These are phyloP conservation scores for Camellia granthamiana DNA, from an alignment of 148 eudicot species.

Conservation along the genomic window DNA sequence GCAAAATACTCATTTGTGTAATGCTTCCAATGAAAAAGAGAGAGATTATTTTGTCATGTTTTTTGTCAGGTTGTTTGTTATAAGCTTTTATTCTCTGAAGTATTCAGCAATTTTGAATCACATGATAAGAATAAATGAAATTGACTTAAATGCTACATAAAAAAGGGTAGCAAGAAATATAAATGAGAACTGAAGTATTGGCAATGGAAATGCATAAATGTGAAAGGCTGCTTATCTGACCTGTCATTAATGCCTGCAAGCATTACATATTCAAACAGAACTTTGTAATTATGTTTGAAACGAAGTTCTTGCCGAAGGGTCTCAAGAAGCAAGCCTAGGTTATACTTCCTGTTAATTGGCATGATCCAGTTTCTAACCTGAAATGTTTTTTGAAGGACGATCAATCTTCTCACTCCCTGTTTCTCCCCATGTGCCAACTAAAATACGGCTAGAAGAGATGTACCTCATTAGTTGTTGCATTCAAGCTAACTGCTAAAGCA, in stretches of 20 bases:
- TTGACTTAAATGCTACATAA: background rate
- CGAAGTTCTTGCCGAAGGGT: slow-evolving; percentile 75
- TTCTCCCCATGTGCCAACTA: background rate
- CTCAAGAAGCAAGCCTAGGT: slow-evolving; percentile 68
- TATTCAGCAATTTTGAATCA: background rate
- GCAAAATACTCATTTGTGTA: background rate
- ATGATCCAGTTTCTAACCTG: slow-evolving; percentile 97
- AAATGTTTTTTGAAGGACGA: slow-evolving; percentile 1
- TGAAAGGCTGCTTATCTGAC: slow-evolving; percentile 34
- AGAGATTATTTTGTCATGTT: background rate
- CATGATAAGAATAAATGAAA: background rate
- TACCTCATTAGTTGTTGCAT: slow-evolving; percentile 95
- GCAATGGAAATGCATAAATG: background rate
- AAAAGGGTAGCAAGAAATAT: background rate
- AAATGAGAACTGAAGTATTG: background rate
- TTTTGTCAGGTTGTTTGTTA: background rate
- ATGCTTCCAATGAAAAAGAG: background rate
- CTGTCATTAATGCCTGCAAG: slow-evolving; percentile 97
- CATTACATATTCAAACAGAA: slow-evolving; percentile 93
- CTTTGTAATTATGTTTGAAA: slow-evolving; percentile 63
- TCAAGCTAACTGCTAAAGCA: slow-evolving; percentile 83
- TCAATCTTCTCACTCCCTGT: slow-evolving; percentile 2
- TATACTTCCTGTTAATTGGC: slow-evolving; percentile 96
- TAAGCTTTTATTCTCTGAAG: background rate
- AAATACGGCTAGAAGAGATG: background rate